These are phyloP conservation scores for Aspergillus melleus DNA, from an alignment of 2,329 filamentous ascomycete genomes.

Conservation along the genomic window DNA sequence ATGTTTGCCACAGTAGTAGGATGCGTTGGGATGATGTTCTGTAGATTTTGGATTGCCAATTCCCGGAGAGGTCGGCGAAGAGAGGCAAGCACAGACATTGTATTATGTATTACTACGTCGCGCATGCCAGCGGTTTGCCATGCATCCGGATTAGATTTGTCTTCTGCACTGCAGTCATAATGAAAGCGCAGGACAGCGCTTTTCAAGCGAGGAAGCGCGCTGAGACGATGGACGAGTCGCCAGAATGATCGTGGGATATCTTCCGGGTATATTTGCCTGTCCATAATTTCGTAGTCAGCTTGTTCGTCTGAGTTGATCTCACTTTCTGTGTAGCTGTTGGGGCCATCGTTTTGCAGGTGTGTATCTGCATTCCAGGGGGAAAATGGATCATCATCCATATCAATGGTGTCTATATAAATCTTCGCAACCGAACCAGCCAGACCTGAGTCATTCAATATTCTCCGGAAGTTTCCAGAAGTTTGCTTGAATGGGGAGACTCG, in stretches of 20 bases:
- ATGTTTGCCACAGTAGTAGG: background rate
- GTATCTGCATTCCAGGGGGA: too few relatives aligned
- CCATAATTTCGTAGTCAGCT: too few relatives aligned
- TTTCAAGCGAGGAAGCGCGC: conserved; percentile 5
- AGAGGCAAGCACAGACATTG: background rate
- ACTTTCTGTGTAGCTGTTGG: too few relatives aligned
- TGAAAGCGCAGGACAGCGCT: conserved; percentile 6
- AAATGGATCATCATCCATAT: background rate
- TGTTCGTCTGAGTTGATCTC: too few relatives aligned
- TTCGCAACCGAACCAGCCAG: background rate
- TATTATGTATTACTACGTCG: background rate
- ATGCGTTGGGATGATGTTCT: conserved; percentile 7
- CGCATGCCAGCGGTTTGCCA: background rate
- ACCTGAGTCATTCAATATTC: background rate
- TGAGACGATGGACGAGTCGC: background rate
- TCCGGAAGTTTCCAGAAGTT: background rate
- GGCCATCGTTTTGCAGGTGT: too few relatives aligned
- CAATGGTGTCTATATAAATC: conserved; percentile 1
- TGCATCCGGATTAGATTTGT: background rate
- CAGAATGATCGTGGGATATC: background rate
- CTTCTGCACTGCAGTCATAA: background rate
- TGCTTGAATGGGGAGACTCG: background rate
- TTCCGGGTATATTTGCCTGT: background rate
- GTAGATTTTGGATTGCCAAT: conserved; percentile 4
- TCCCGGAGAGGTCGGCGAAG: background rate